Evolutionary conservation across 1,139 yeast species (phyloP).

Genomic region (Kodamaea sp.): DNA sequence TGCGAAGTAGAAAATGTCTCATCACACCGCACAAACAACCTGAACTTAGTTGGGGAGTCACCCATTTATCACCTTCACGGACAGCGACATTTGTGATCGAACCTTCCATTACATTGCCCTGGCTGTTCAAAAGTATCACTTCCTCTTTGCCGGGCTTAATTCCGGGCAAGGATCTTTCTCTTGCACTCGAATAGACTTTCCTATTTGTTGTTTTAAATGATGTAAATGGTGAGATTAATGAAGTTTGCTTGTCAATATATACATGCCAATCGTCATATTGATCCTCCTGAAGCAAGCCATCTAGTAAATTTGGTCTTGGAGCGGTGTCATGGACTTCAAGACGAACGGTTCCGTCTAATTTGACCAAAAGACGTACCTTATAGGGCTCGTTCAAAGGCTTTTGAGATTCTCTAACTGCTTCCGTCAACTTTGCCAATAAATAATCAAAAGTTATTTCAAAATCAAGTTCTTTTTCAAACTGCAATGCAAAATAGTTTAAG

Average conservation of each 20-base stretch:
- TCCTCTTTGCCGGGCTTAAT: slow-evolving; percentile 48
- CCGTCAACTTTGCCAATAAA: slow-evolving; percentile 44
- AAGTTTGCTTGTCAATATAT: slow-evolving; percentile 53
- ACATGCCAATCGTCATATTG: slow-evolving; percentile 46
- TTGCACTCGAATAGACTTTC: slow-evolving; percentile 57
- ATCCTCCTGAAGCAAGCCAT: slow-evolving; percentile 32
- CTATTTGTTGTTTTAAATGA: slow-evolving; percentile 85
- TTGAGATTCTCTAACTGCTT: slow-evolving; percentile 31
- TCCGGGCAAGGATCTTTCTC: slow-evolving; percentile 47
- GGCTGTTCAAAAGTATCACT: slow-evolving; percentile 63
- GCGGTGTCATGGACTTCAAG: slow-evolving; percentile 49
- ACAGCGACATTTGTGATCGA: slow-evolving; percentile 81
- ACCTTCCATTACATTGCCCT: slow-evolving; percentile 72
- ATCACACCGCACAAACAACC: slow-evolving; percentile 90
- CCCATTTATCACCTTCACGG: slow-evolving; percentile 51
- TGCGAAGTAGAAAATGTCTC: slow-evolving; percentile 59
- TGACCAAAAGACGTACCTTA: slow-evolving; percentile 57
- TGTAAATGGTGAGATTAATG: slow-evolving; percentile 68
- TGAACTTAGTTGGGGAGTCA: slow-evolving; percentile 69
- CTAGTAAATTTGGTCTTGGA: slow-evolving; percentile 36
- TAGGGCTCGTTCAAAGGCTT: slow-evolving; percentile 38
- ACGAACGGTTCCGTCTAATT: slow-evolving; percentile 44
- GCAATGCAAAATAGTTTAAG: slow-evolving; percentile 47
- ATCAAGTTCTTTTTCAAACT: slow-evolving; percentile 12
- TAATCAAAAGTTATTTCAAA: slow-evolving; percentile 40